Evolutionary conservation across 1,284 basidiomycete species (phyloP), one percentile per base, ranked within the genome.

Genomic region (Ustilago vetiveriae): DNA sequence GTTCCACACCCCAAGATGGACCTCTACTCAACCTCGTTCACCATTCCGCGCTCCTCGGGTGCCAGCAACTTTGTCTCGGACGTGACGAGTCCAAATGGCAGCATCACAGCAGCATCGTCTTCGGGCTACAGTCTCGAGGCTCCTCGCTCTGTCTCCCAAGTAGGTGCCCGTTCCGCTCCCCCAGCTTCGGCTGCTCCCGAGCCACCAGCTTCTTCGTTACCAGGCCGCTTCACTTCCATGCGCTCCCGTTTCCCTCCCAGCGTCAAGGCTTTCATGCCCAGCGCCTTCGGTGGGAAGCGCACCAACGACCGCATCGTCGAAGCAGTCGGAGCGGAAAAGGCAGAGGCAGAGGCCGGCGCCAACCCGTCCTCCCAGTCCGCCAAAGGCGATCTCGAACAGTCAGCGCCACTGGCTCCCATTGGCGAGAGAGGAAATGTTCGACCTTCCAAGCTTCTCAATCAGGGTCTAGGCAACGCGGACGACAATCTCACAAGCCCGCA

Each of bases 201-300:
- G 30, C 64, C 73, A 6, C 64, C 59, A 36, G 57, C 72, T 19
- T 68, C 67, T 2, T 66, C 73, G 21, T 48, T 72, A 10, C 69
- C 66, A 8, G 70, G 75, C 29, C 54, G 75, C 10, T 63, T 79
- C 48, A 68, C 69, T 27, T 76, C 74, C 36, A 78, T 79, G 75
- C 74, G 77, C 24, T 79, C 77, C 2, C 63, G 77, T 11, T 71
- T 79, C 38, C 75, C 76, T 29, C 76, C 76, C 17, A 74, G 68
- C 65, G 76, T 78, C 54, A 78, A 78, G 49, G 74, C 76, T 2
- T 79, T 79, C 54, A 79, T 77, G 73, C 75, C 75, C 19, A 70
- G 66, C 21, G 76, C 76, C 23, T 77, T 79, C 32, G 74, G 75
- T 23, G 74, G 72, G 26, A 79, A 79, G 60, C 59, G 75, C 29